Evolutionary conservation across 2,329 filamentous ascomycete species (phyloP).

Genomic region (Juglanconis sp.): DNA sequence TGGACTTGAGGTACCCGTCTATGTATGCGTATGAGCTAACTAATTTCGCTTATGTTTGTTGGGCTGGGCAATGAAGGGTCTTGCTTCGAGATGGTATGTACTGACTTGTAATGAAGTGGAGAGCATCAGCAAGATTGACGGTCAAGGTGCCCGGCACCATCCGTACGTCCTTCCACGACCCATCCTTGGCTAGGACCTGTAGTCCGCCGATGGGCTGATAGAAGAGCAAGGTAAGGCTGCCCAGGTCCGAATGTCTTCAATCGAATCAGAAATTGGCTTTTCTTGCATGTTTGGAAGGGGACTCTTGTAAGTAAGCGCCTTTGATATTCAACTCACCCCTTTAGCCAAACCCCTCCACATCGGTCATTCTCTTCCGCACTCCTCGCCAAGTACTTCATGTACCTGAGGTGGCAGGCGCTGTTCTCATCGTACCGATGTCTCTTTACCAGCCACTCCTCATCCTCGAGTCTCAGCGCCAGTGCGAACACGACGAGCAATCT

Average conservation of each 20-base stretch:
- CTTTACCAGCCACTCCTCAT: conserved; percentile 53
- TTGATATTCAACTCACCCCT: conserved; percentile 22
- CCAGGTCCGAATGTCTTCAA: conserved; percentile 46
- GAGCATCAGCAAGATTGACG: conserved; percentile 45
- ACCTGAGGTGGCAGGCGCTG: conserved; percentile 55
- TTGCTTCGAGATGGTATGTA: not conserved
- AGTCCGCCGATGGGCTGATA: conserved; percentile 53
- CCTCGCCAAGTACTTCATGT: conserved; percentile 54
- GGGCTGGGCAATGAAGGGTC: not conserved
- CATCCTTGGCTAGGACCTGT: conserved; percentile 45
- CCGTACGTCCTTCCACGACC: conserved; percentile 29
- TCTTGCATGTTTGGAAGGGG: no score
- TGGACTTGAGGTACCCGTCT: conserved; percentile 34
- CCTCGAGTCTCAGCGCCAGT: conserved; percentile 53
- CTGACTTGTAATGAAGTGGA: conserved; percentile 40
- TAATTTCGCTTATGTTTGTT: not conserved
- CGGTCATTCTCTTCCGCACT: conserved; percentile 33
- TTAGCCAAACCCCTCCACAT: conserved; percentile 34
- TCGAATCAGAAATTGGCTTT: not conserved
- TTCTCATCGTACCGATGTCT: conserved; percentile 53
- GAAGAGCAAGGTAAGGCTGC: conserved; percentile 52
- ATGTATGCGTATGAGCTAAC: no score
- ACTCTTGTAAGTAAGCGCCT: no score
- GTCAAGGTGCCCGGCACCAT: conserved; percentile 37
- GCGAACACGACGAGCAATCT: conserved; percentile 56